Evolutionary conservation across 768 basidiomycete species (phyloP), one percentile per base, ranked within the genome.

Genomic region (Lentinula raphanica): DNA sequence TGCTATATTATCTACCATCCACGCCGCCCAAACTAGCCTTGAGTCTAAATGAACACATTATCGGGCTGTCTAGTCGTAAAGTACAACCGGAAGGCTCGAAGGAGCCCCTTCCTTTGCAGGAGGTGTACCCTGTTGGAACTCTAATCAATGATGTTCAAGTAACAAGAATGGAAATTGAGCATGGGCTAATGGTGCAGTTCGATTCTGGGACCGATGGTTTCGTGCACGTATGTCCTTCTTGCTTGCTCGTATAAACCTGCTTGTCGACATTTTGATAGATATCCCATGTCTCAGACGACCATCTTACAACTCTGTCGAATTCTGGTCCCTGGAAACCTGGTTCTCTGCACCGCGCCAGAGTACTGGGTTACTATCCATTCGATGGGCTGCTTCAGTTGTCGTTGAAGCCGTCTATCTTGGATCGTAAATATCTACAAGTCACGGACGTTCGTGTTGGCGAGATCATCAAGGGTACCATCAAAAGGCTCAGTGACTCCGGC

Each of bases 351-450:
- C 78, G 81, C 51, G 94, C 92, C 2, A 87, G 97, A 48, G 92
- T 98, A 3, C 87, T 88, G 11, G 94, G 94, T 1, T 86, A 88
- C 69, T 88, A 91, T 62, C 76, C 81, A 0, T 80, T 98, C 48
- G 97, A 99, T 65, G 94, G 94, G 3, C 74, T 94, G 50, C 72
- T 98, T 25, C 91, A 94, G 63, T 77, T 98, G n/a, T 90, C 92
- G 27, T 71, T 98, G 64, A 90, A 91, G 60, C 77, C 84, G 7
- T 92, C 90, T 2, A 74, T 97, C 31, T 74, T 99, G 15, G 85
- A 89, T 60, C 90, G 94, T 72, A 86, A 84, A 60, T 96, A 94
- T 76, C 70, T 98, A 61, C 88, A 89, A 65, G 84, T 92, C 6
- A 74, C 75, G 19, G 91, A 98, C 65, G 81, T 97, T 54, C 78